Evolutionary conservation across 2,329 filamentous ascomycete species (phyloP), one percentile per base, ranked within the genome.

Genomic region (Capronia epimyces): DNA sequence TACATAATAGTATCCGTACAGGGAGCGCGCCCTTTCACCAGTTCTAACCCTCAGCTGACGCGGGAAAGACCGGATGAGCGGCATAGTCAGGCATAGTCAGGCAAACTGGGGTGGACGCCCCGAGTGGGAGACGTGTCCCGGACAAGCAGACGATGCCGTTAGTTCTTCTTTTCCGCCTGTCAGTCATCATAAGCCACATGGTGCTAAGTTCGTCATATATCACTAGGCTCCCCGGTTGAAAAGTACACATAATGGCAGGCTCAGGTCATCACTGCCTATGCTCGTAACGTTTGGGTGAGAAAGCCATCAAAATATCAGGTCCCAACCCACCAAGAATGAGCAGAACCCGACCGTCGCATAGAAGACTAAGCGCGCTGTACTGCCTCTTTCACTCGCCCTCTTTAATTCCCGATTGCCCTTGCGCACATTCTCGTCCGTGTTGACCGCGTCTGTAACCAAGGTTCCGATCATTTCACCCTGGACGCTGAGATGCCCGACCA

Each of bases 331-430:
- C 59, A 93, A 71, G 64, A 86, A 86, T 21, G 81, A 75, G 67
- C 87, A 89, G 43, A 93, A 69, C 1, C 85, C 83, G 51, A 84
- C 82, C 3, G 86, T 86, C n/a, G 83, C 84, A 66, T 86, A 90
- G 62, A 91, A 91, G 0, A 89, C 87, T 60, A 83, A 83, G 65
- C 84, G 82, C 24, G 87, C 87, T 37, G 83, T 78, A 69, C 86
- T 89, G 32, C 80, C 76, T 59, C 83, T 75, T 65, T 87, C 78
- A 1, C 80, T 82, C 22, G 91, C 93, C 64, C 85, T 83, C 71
- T 93, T 93, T 46, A 98, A 75, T 73, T 97, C 84, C 70, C 86
- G 87, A 72, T 98, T 98, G 15, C 91, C 93, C 51, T 83, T 83
- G 12, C 86, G 86, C 44, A 98, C 81, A 64, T 97, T 96, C 65